A percentile compares a stretch with the other conserved stretches of the same genome.
These are phyloP conservation scores for Chlorella sp. DNA, from an alignment of 139 green algal species.

Conservation along the genomic window DNA sequence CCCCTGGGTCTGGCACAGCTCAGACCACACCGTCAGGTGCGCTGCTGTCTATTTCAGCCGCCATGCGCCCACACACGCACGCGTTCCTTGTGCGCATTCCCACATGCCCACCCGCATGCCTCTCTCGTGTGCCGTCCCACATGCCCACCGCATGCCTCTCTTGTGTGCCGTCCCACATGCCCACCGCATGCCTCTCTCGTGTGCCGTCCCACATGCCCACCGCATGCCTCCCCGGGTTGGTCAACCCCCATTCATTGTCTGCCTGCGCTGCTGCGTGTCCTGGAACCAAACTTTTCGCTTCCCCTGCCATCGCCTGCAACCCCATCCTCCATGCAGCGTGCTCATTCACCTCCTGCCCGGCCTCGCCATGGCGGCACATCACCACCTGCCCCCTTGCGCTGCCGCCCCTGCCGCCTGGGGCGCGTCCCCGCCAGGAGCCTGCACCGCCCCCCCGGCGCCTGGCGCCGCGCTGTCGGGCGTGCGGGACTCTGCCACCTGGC, in stretches of 20 bases:
- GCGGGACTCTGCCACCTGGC: conserved; percentile 42
- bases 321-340: conserved; percentile 50
- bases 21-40: conserved; percentile 60
- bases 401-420: no score
- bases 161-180: no score
- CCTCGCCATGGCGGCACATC: conserved; percentile 65
- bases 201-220: no score
- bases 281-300: neutral
- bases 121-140: no score
- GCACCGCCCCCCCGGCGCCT: neutral
- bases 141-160: no score
- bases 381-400: conserved; percentile 33
- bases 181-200: no score
- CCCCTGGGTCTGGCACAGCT: conserved; percentile 64
- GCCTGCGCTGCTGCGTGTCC: neutral
- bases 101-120: no score
- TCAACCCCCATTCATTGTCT: neutral
- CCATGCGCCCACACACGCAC: no score
- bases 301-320: neutral
- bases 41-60: neutral
- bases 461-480: neutral
- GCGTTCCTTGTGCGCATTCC: no score
- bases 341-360: conserved; percentile 76
- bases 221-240: neutral
- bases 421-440: neutral